Evolutionary conservation across 129 eudicot species (phyloP).

Genomic region (Artemisia argyi): DNA sequence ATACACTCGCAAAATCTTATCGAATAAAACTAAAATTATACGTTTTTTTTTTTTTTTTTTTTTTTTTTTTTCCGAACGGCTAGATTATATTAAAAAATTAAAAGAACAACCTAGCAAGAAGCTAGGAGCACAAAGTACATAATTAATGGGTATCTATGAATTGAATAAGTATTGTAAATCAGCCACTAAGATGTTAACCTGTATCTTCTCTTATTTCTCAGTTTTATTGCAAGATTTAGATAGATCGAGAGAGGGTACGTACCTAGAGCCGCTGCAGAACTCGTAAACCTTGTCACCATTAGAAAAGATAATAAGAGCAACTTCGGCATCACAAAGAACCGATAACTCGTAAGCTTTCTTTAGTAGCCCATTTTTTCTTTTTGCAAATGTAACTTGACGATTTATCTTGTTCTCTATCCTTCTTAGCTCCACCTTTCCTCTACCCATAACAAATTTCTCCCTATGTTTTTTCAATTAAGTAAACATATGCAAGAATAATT

Average conservation of each 20-base stretch:
- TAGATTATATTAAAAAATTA: too few species aligned
- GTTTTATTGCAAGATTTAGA: background rate
- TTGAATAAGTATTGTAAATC: too few species aligned
- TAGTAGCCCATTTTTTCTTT: constrained; percentile 33
- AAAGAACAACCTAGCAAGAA: too few species aligned
- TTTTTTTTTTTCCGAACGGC: too few species aligned
- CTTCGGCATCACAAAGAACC: constrained; percentile 73
- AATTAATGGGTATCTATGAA: too few species aligned
- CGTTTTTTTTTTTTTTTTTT: too few species aligned
- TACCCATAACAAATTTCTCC: constrained; percentile 26
- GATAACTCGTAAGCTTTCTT: constrained; percentile 56
- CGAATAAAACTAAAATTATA: too few species aligned
- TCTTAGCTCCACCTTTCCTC: constrained; percentile 37
- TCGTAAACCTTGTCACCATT: constrained; percentile 36
- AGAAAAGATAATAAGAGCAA: constrained; percentile 49
- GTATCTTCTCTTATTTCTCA: too few species aligned
- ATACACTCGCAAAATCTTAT: too few species aligned
- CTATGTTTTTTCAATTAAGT: background rate
- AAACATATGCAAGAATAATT: background rate
- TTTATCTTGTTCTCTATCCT: constrained; percentile 38
- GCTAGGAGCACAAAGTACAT: too few species aligned
- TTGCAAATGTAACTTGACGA: constrained; percentile 37
- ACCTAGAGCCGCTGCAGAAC: constrained; percentile 39
- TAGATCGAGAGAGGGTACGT: constrained; percentile 10
- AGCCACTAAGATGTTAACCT: too few species aligned